Evolutionary conservation across 2,329 filamentous ascomycete species (phyloP).

Genomic region (Curvularia sp.): DNA sequence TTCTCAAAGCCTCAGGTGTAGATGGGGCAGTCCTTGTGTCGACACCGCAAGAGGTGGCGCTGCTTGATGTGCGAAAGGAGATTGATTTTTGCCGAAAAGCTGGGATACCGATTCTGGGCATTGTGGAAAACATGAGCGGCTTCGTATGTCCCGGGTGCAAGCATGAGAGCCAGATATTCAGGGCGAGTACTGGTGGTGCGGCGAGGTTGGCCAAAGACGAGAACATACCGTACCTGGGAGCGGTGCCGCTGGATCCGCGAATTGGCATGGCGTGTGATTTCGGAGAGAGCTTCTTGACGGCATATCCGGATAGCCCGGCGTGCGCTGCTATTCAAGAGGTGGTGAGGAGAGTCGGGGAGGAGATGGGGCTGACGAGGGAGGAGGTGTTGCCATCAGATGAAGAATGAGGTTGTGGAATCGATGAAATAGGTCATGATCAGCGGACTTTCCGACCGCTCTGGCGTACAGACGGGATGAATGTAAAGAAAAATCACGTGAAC

Average conservation of each 20-base stretch:
- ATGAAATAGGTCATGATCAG: not conserved
- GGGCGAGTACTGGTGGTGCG: slow-evolving; percentile 88
- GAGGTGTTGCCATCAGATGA: slow-evolving; percentile 39
- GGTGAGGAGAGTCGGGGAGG: slow-evolving; percentile 72
- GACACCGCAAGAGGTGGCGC: slow-evolving; percentile 90
- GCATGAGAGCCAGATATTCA: slow-evolving; percentile 82
- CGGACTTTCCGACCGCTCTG: not conserved
- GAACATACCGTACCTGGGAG: slow-evolving; percentile 84
- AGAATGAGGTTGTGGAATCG: not conserved
- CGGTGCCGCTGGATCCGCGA: slow-evolving; percentile 88
- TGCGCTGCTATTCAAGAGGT: slow-evolving; percentile 82
- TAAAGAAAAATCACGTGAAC: not conserved
- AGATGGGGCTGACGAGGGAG: slow-evolving; percentile 42
- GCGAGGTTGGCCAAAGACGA: slow-evolving; percentile 82
- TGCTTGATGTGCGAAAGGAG: slow-evolving; percentile 94
- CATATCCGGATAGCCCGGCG: slow-evolving; percentile 90
- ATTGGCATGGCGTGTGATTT: slow-evolving; percentile 98
- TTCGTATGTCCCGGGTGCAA: slow-evolving; percentile 96
- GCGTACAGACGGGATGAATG: not conserved
- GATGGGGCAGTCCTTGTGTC: slow-evolving; percentile 93
- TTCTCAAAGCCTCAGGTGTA: slow-evolving; percentile 88
- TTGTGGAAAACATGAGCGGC: slow-evolving; percentile 98
- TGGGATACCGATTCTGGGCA: slow-evolving; percentile 82
- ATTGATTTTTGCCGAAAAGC: slow-evolving; percentile 98
- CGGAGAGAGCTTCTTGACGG: slow-evolving; percentile 96